Evolutionary conservation across 495 filamentous ascomycete genomes (phyloP).

Genomic region (Penicillium waksmanii): DNA sequence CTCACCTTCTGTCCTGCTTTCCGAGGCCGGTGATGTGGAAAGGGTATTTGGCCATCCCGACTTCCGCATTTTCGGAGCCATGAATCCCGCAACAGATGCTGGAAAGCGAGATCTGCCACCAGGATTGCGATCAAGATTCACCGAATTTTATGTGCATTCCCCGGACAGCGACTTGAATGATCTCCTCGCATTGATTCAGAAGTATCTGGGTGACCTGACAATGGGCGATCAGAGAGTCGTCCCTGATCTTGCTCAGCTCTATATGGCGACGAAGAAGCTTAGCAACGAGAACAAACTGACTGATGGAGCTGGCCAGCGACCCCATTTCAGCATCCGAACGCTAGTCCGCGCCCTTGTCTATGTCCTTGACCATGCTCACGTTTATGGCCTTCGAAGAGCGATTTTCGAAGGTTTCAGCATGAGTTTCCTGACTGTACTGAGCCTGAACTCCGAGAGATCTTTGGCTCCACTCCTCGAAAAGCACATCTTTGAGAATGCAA

Average conservation of each 20-base stretch:
- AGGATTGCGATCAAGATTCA: conserved; percentile 84
- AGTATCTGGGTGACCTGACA: conserved; percentile 75
- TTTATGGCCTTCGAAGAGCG: conserved; percentile 85
- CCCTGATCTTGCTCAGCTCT: conserved; percentile 79
- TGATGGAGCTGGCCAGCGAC: conserved; percentile 89
- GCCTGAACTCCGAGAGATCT: conserved; percentile 74
- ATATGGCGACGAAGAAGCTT: conserved; percentile 81
- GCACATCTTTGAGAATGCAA: conserved; percentile 70
- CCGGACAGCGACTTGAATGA: conserved; percentile 85
- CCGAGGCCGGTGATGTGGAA: conserved; percentile 89
- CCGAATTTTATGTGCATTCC: conserved; percentile 88
- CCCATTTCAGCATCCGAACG: conserved; percentile 94
- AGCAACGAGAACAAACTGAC: conserved; percentile 82
- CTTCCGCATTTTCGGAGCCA: conserved; percentile 95
- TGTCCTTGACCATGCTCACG: conserved; percentile 77
- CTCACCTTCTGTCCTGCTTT: conserved; percentile 79
- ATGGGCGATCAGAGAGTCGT: conserved; percentile 66
- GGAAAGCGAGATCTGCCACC: conserved; percentile 92
- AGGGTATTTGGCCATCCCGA: conserved; percentile 86
- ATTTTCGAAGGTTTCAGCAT: conserved; percentile 98
- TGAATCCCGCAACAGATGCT: conserved; percentile 98
- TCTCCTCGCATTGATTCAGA: conserved; percentile 79
- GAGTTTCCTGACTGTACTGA: conserved; percentile 89
- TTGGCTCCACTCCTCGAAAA: conserved; percentile 80
- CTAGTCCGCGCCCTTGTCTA: conserved; percentile 90